Evolutionary conservation across 1,284 basidiomycete genomes (phyloP).

Genomic region (Boletellus dicymbophilus): DNA sequence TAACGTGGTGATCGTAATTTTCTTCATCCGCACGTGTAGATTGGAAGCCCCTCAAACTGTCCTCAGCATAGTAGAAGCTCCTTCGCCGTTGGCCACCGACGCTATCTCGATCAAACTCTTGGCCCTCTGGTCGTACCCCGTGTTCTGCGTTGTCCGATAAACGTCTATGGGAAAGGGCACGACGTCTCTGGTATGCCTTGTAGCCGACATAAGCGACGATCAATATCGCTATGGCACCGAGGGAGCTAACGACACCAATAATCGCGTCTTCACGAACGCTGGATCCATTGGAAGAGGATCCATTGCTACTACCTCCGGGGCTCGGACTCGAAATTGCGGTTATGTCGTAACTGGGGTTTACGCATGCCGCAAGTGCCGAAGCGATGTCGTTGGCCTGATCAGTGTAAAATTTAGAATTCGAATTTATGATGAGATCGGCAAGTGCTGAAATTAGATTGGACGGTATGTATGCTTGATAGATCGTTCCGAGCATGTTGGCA

Average conservation of each 20-base stretch:
- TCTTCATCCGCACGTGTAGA: conserved; percentile 27
- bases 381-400: conserved; percentile 40
- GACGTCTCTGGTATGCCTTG: conserved; percentile 58
- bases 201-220: conserved; percentile 66
- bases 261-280: conserved; percentile 67
- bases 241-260: conserved; percentile 76
- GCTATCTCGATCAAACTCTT: conserved; percentile 74
- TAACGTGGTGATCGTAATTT: conserved; percentile 30
- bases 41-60: conserved; percentile 65
- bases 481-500: conserved; percentile 49
- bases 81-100: conserved; percentile 68
- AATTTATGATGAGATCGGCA: conserved; percentile 54
- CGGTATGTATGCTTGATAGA: conserved; percentile 65
- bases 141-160: conserved; percentile 51
- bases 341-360: conserved; percentile 61
- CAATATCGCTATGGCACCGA: conserved; percentile 69
- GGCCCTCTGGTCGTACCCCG: conserved; percentile 51
- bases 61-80: conserved; percentile 84
- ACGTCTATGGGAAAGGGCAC: conserved; percentile 62
- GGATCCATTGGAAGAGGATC: conserved; percentile 15
- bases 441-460: conserved; percentile 47
- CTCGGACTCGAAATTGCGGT: conserved; percentile 44
- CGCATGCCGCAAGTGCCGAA: conserved; percentile 52
- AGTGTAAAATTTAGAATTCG: conserved; percentile 62
- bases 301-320: conserved; percentile 23